Evolutionary conservation across 148 eudicot species (phyloP).

Genomic region (Beta vulgaris): DNA sequence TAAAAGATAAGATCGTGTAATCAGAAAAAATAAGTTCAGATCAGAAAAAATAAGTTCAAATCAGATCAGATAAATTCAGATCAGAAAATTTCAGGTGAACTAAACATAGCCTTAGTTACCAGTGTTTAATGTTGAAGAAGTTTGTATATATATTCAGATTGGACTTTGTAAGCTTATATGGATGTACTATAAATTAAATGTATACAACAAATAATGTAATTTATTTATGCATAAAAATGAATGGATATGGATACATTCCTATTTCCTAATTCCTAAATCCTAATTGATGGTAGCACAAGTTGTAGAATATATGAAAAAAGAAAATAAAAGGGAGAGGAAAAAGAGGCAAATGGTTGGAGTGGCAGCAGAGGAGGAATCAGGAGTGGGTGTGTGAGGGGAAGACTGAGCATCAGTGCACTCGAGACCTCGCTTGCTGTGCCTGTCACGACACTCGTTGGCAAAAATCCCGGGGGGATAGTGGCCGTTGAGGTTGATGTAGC

Average conservation of each 20-base stretch:
- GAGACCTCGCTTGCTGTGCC: constrained; percentile 47
- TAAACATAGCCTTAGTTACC: too few species aligned
- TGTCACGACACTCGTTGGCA: constrained; percentile 47
- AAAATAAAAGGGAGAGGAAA: not conserved
- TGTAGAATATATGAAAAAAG: not conserved
- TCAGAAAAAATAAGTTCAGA: too few species aligned
- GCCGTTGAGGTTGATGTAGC: constrained; percentile 57
- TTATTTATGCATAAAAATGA: not conserved
- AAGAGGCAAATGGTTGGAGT: not conserved
- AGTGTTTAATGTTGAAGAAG: not conserved
- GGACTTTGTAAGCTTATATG: not conserved
- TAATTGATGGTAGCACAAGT: not conserved
- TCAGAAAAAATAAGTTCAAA: too few species aligned
- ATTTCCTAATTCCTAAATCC: too few species aligned
- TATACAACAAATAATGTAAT: not conserved
- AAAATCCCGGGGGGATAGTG: constrained; percentile 69
- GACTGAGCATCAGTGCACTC: constrained; percentile 37
- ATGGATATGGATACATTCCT: not conserved
- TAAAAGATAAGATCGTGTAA: too few species aligned
- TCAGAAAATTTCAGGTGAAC: too few species aligned
- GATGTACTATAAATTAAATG: not conserved
- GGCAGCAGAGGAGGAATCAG: constrained; percentile 17
- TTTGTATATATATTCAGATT: not conserved
- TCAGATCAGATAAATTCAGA: too few species aligned
- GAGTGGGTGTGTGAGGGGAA: not conserved